phyloP scores from a whole-genome alignment of 306 rosid species.

The Prunus mume region DNA sequence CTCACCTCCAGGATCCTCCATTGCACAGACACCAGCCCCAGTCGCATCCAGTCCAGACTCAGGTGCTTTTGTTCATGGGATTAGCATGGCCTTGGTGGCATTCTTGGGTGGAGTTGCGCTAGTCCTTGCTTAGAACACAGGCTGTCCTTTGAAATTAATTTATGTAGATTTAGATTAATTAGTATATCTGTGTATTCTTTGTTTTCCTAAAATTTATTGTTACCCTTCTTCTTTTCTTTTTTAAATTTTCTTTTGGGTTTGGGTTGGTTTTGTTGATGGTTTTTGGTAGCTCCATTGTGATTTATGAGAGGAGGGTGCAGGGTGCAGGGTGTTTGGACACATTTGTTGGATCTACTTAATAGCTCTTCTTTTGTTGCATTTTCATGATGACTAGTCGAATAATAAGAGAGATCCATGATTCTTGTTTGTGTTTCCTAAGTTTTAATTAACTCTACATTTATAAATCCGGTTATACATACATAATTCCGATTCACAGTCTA shows the following conservation, averaged over 20 bases:
- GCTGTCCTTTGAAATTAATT: background rate
- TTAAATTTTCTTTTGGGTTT: background rate
- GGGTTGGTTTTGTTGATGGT: constrained; percentile 22
- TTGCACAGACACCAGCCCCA: background rate
- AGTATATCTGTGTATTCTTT: constrained; percentile 23
- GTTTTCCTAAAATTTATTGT: background rate
- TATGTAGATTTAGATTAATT: constrained; percentile 15
- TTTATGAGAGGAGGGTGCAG: constrained; percentile 16
- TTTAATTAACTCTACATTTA: background rate
- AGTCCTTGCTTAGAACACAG: constrained; percentile 6
- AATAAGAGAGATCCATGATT: constrained; percentile 30
- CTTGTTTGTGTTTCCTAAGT: background rate
- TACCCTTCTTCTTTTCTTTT: background rate
- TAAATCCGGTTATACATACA: background rate
- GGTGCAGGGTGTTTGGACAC: background rate
- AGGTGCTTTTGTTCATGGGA: constrained; percentile 32
- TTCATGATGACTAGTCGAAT: constrained; percentile 24
- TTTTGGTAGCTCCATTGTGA: constrained; percentile 37
- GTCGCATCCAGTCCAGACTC: background rate
- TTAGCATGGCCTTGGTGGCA: constrained; percentile 29
- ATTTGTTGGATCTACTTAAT: constrained; percentile 16
- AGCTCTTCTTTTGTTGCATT: constrained; percentile 32
- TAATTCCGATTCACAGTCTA: too few species aligned
- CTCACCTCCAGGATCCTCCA: background rate
- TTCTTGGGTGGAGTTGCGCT: constrained; percentile 37